Evolutionary conservation across 2,329 filamentous ascomycete species (phyloP), one percentile per base, ranked within the genome.

Genomic region (Apiospora marii): DNA sequence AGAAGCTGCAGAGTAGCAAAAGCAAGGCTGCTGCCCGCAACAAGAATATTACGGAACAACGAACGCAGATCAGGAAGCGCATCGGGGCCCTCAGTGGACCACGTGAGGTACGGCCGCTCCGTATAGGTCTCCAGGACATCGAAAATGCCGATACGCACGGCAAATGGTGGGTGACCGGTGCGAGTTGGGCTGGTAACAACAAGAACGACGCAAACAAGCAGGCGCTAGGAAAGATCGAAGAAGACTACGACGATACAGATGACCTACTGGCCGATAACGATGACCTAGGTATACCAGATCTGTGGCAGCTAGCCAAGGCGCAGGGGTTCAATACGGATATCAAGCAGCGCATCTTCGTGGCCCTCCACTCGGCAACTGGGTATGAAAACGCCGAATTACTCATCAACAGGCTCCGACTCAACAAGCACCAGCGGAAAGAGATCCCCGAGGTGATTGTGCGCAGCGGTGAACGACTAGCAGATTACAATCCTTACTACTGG

Each of bases 121-220:
- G 94, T 12, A 92, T 98, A 72, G 91, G 93, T 14, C 87, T 98
- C 4, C 87, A 89, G 49, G 96, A 99, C 78, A 94, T 99, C 70
- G 91, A 91, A 74, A 90, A 95, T 74, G 92, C 92, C 0, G 93
- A 96, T 53, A 96, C 93, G 80, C 93, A 92, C 80, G 96, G 96
- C 0, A 98, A 98, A 84, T 99, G 96, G 96, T 99, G 96, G 96
- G 90, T 98, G 27, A 94, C 98, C 6, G 96, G 96, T 70, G 96
- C 96, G n/a, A 98, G 95, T 82, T 98, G 96, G 90, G 85, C 88
- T 4, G 89, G 88, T 6, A 76, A 75, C 34, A 61, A 61, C 64
- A 73, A 75, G 22, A 49, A n/a, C 22, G 70, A 44, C 70, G 77
- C 64, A 71, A 77, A 53, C 73, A 76, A 30, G 70, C 74, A 27